Percentiles rank a stretch among this genome's conserved stretches.
phyloP scores from a whole-genome alignment of 1,139 yeast species.

The Suhomyces maxii region DNA sequence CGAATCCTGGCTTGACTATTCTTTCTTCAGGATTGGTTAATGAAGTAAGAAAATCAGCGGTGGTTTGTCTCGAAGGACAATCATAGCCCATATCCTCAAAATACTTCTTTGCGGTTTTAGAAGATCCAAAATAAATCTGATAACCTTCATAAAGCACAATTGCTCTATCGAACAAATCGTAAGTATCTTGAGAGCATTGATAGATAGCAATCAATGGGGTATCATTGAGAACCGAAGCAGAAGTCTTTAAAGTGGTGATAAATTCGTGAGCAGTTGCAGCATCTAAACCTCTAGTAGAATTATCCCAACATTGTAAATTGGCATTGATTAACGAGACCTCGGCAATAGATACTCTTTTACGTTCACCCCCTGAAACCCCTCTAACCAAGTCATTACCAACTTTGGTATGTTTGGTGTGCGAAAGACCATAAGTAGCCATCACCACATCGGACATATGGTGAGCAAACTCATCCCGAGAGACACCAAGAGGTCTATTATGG shows the following conservation, averaged over 20 bases:
- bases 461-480: conserved; percentile 58
- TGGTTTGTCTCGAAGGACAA: conserved; percentile 19
- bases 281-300: conserved; percentile 74
- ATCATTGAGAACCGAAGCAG: conserved; percentile 57
- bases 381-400: conserved; percentile 73
- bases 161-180: conserved; percentile 73
- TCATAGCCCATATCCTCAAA: conserved; percentile 67
- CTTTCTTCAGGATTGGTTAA: conserved; percentile 75
- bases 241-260: conserved; percentile 62
- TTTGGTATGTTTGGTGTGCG: conserved; percentile 66
- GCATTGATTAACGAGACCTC: conserved; percentile 65
- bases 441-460: conserved; percentile 61
- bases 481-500: conserved; percentile 58
- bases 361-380: conserved; percentile 85
- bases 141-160: conserved; percentile 73
- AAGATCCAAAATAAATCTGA: conserved; percentile 73
- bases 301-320: conserved; percentile 70
- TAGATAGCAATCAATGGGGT: conserved; percentile 77
- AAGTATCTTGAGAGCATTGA: conserved; percentile 80
- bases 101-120: conserved; percentile 56
- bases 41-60: conserved; percentile 55
- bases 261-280: conserved; percentile 79
- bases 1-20: conserved; percentile 50
- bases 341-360: conserved; percentile 79
- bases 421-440: conserved; percentile 73